Evolutionary conservation across 345 rosid species (phyloP), one percentile per base, ranked within the genome.

Genomic region (Populus ilicifolia): DNA sequence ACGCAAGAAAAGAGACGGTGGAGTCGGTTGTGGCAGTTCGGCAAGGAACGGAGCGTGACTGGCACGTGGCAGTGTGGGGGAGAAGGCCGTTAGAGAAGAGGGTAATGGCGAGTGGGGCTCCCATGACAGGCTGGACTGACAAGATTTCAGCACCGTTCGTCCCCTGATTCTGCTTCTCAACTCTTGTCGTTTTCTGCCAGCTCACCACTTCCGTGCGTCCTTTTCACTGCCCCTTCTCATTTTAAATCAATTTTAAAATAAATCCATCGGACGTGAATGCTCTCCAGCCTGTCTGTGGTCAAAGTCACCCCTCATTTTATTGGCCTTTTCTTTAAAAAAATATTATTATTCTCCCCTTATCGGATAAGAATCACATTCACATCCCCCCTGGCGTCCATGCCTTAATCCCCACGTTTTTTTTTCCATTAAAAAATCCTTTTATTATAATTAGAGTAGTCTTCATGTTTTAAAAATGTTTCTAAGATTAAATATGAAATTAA

Each of bases 221-320:
- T 74, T 84, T 61, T 75, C 69, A 14, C 29, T 20, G 18, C 35
- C 54, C 46, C 54, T 76, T 71, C 77, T 46, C 23, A 27, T 8
- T 48, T 39, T 48, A 1, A 35, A 33, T 18, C 35, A 25, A 6
- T 23, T 17, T 59, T 41, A 46, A 48, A 25, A 46, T 72, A 79
- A 73, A n/a, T 72, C 27, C 27, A 2, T 48, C n/a, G 63, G 63
- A 46, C 46, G 48, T 48, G 78, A 78, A 79, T 88, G 90, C 85
- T 73, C 43, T 83, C 85, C 92, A 89, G 92, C 83, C 90, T 87
- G 92, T 80, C 83, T 75, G 5, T 25, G 68, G 87, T 85, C 88
- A 85, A 85, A 85, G 80, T 75, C 79, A 62, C 30, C 62, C 36
- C 63, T 5, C 70, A 29, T 61, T 68, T 52, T 72, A 35, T 76